Percentiles rank a stretch among this genome's conserved stretches.
Conservation (phyloP, 495 filamentous ascomycete species). For the Ramalina intermedia region DNA sequence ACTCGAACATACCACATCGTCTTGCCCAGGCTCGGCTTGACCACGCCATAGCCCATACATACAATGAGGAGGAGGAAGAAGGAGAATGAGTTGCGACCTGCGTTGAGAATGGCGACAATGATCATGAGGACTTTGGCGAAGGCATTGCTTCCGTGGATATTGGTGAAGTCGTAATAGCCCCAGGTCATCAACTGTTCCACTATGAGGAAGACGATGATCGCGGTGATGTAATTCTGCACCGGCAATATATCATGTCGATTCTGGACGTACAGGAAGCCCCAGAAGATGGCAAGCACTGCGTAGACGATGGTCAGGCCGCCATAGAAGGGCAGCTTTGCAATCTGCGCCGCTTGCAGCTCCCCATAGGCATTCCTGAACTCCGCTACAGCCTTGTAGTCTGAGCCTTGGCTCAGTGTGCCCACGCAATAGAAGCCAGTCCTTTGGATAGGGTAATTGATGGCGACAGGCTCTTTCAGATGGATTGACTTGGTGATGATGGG, state of each 20-base stretch:
- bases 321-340: conserved; percentile 95
- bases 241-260: conserved; percentile 89
- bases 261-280: conserved; percentile 92
- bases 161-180: conserved; percentile 93
- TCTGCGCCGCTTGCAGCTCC: conserved; percentile 87
- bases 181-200: conserved; percentile 96
- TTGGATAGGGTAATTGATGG: conserved; percentile 67
- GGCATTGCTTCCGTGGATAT: conserved; percentile 67
- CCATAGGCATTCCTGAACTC: conserved; percentile 94
- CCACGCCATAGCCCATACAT: conserved; percentile 98
- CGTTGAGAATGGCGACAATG: conserved; percentile 81
- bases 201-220: conserved; percentile 86
- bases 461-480: conserved; percentile 58
- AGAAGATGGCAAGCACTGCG: conserved; percentile 72
- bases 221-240: conserved; percentile 99
- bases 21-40: conserved; percentile 82
- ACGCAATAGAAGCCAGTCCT: conserved; percentile 97
- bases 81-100: conserved; percentile 88
- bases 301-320: conserved; percentile 90
- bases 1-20: conserved; percentile 92
- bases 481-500: conserved; percentile 65
- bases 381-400: conserved; percentile 61
- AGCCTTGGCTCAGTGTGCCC: conserved; percentile 51
- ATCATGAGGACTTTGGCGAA: conserved; percentile 76
- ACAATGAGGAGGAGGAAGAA: conserved; percentile 98